These are phyloP conservation scores for Pisolithus thermaeus DNA, from an alignment of 1,284 basidiomycete species.

Conservation along the genomic window DNA sequence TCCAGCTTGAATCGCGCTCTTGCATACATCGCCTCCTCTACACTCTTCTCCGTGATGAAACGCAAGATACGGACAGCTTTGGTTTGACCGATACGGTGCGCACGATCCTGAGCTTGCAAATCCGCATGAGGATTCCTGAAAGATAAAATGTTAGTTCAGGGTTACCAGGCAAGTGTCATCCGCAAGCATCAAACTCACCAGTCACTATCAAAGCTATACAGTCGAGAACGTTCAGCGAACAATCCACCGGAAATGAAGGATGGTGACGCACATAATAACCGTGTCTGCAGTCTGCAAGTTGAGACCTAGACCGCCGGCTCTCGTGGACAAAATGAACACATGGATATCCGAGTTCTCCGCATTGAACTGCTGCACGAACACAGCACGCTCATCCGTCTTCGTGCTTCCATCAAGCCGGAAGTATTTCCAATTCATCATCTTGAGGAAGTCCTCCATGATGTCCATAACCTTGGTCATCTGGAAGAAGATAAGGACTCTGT, in stretches of 20 bases:
- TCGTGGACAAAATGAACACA: conserved; percentile 94
- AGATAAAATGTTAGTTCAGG: not conserved
- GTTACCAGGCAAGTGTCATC: not conserved
- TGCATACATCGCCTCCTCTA: conserved; percentile 96
- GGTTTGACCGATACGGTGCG: conserved; percentile 99
- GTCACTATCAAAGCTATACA: conserved; percentile 78
- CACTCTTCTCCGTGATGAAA: conserved; percentile 96
- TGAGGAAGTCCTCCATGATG: conserved; percentile 98
- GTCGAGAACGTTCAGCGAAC: conserved; percentile 5
- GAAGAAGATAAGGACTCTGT: conserved; percentile 98
- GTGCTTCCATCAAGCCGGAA: conserved; percentile 97
- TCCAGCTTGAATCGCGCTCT: conserved; percentile 96
- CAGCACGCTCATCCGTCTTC: conserved; percentile 95
- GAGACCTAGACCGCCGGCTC: conserved; percentile 95
- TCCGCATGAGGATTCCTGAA: conserved; percentile 93
- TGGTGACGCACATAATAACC: conserved; percentile 84
- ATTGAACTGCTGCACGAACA: conserved; percentile 89
- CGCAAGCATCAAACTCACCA: conserved; percentile 42
- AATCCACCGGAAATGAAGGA: conserved; percentile 13
- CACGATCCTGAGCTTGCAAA: conserved; percentile 98
- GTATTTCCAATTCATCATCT: conserved; percentile 86
- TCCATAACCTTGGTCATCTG: conserved; percentile 99
- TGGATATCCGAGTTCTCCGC: conserved; percentile 85
- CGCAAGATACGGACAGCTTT: conserved; percentile 96
- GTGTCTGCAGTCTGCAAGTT: conserved; percentile 99